These are phyloP conservation scores for Xylariales sp. DNA, from an alignment of 2,329 filamentous ascomycete genomes.

Conservation along the genomic window DNA sequence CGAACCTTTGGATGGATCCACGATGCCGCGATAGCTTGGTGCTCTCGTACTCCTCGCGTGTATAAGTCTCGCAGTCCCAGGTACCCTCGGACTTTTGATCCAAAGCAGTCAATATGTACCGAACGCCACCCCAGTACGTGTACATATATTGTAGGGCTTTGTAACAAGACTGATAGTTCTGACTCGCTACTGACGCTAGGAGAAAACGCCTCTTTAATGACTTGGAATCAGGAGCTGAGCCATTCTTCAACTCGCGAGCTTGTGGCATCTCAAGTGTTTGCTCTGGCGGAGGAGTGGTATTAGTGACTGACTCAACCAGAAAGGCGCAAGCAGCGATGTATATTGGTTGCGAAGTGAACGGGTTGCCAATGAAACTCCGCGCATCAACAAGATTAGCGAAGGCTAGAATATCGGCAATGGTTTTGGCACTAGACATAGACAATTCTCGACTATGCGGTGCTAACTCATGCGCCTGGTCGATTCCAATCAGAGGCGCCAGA, in stretches of 20 bases:
- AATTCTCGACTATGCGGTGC: conserved; percentile 75
- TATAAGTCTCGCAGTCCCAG: conserved; percentile 67
- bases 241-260: conserved; percentile 9
- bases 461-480: conserved; percentile 60
- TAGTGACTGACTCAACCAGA: conserved; percentile 68
- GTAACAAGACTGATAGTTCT: conserved; percentile 85
- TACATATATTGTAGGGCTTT: conserved; percentile 78
- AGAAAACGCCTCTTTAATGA: conserved; percentile 64
- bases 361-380: conserved; percentile 81
- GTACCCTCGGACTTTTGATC: conserved; percentile 87
- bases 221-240: conserved; percentile 25
- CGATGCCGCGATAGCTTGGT: conserved; percentile 47
- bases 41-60: conserved; percentile 71
- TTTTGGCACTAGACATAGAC: conserved; percentile 87
- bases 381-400: conserved; percentile 83
- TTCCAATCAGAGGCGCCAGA: conserved; percentile 65
- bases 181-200: conserved; percentile 73
- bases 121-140: conserved; percentile 79
- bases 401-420: conserved; percentile 81
- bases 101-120: conserved; percentile 80
- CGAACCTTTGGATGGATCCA: conserved; percentile 39
- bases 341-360: conserved; percentile 85
- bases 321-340: conserved; percentile 90
- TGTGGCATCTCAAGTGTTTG: conserved; percentile 13
- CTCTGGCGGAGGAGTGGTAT: conserved; percentile 59